phyloP scores from a whole-genome alignment of 2,329 filamentous ascomycete species.

The Dothideomycetes sp. region DNA sequence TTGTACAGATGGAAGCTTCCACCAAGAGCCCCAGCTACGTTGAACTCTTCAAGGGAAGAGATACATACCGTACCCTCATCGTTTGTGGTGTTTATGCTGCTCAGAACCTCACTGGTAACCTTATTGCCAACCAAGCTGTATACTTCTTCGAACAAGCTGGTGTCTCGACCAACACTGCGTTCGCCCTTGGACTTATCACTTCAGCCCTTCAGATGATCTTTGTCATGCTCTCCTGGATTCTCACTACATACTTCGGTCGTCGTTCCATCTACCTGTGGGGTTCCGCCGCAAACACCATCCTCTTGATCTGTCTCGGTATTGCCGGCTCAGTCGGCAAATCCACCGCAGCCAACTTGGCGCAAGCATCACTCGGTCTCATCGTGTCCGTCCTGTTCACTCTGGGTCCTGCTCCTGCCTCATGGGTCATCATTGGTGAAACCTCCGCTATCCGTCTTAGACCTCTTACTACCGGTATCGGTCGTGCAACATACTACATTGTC shows the following conservation, averaged over 20 bases:
- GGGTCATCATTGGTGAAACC: slow-evolving; percentile 59
- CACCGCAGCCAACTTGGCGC: slow-evolving; percentile 41
- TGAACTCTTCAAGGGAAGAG: slow-evolving; percentile 48
- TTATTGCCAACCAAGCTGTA: slow-evolving; percentile 54
- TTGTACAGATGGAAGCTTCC: slow-evolving; percentile 48
- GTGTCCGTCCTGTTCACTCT: slow-evolving; percentile 57
- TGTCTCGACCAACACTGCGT: slow-evolving; percentile 45
- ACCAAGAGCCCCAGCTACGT: slow-evolving; percentile 39
- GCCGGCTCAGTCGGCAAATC: slow-evolving; percentile 41
- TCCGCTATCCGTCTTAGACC: slow-evolving; percentile 56
- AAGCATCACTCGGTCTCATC: slow-evolving; percentile 55
- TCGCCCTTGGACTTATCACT: slow-evolving; percentile 55
- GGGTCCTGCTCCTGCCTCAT: slow-evolving; percentile 55
- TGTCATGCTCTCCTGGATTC: slow-evolving; percentile 58
- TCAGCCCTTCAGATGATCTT: slow-evolving; percentile 54
- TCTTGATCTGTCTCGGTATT: slow-evolving; percentile 52
- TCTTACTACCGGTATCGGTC: slow-evolving; percentile 57
- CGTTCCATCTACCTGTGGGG: slow-evolving; percentile 58
- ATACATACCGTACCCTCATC: slow-evolving; percentile 46
- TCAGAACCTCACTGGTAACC: slow-evolving; percentile 54
- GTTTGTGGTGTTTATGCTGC: slow-evolving; percentile 49
- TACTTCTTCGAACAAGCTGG: slow-evolving; percentile 57
- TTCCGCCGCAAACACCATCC: slow-evolving; percentile 42
- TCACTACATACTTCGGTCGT: slow-evolving; percentile 55
- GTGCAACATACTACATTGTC: slow-evolving; percentile 53